These are phyloP conservation scores for Yamadazyma sp. DNA, from an alignment of 805 yeast species.

Conservation along the genomic window DNA sequence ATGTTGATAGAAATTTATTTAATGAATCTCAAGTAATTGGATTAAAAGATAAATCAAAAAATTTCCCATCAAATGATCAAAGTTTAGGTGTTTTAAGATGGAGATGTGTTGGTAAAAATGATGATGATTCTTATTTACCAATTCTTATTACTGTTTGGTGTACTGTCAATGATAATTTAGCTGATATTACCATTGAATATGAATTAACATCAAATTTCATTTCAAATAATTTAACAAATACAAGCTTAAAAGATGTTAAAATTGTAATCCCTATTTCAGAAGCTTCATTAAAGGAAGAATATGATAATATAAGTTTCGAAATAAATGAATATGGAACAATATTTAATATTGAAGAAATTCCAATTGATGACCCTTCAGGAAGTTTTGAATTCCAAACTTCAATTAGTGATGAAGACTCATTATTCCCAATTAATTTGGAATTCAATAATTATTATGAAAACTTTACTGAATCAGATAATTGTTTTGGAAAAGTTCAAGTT, in stretches of 20 bases:
- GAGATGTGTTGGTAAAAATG: constrained; percentile 70
- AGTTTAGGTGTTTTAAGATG: constrained; percentile 90
- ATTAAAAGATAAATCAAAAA: constrained; percentile 70
- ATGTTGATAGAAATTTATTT: constrained; percentile 79
- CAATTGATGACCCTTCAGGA: constrained; percentile 56
- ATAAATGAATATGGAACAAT: constrained; percentile 67
- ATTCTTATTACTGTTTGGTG: constrained; percentile 84
- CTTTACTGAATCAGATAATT: constrained; percentile 37
- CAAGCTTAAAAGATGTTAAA: constrained; percentile 45
- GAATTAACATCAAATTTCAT: constrained; percentile 55
- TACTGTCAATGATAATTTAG: constrained; percentile 49
- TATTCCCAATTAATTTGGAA: constrained; percentile 82
- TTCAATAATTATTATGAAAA: constrained; percentile 51
- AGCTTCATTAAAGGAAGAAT: constrained; percentile 46
- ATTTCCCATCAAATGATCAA: constrained; percentile 90
- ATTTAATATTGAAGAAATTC: constrained; percentile 57
- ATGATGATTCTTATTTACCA: constrained; percentile 58
- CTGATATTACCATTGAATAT: constrained; percentile 84
- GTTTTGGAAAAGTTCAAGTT: constrained; percentile 66
- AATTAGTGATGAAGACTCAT: constrained; percentile 71
- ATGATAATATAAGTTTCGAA: constrained; percentile 48
- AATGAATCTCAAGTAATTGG: constrained; percentile 56
- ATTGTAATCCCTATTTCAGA: constrained; percentile 67
- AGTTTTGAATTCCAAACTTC: constrained; percentile 75
- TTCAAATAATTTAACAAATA: constrained; percentile 10